Conservation (phyloP, 768 basidiomycete species). For the Cubamyces sp. region DNA sequence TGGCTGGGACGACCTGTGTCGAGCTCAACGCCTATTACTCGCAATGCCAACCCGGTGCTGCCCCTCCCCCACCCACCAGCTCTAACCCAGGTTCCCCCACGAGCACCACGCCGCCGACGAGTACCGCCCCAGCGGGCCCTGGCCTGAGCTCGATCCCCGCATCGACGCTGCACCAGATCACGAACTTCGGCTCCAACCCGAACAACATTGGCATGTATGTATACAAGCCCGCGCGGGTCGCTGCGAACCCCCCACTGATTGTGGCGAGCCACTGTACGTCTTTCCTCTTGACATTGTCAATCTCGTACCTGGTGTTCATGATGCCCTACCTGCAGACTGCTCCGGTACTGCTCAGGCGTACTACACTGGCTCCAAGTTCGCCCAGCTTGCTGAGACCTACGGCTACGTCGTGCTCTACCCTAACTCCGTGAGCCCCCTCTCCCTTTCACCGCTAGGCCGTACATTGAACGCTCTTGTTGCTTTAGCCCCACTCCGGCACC, state of each 20-base stretch:
- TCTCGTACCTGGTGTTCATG: background rate
- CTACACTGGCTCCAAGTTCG: conserved; percentile 52
- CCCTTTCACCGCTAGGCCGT: background rate
- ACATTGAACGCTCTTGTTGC: background rate
- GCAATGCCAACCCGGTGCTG: conserved; percentile 44
- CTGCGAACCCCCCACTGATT: conserved; percentile 46
- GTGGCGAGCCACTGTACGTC: conserved; percentile 44
- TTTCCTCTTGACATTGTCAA: background rate
- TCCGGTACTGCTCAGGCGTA: conserved; percentile 54
- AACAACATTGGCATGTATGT: conserved; percentile 54
- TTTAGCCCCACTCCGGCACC: conserved; percentile 21
- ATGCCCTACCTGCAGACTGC: conserved; percentile 37
- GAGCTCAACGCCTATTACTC: conserved; percentile 45
- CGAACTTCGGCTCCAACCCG: conserved; percentile 56
- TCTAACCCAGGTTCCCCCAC: background rate
- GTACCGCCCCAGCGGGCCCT: conserved; percentile 14
- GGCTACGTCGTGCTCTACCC: conserved; percentile 55
- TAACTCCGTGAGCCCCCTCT: conserved; percentile 24
- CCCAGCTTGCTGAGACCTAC: conserved; percentile 50
- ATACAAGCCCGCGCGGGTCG: conserved; percentile 36
- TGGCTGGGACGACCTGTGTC: conserved; percentile 43
- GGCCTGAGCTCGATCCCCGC: conserved; percentile 24
- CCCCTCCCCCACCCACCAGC: background rate
- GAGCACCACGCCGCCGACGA: conserved; percentile 14
- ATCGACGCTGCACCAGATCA: conserved; percentile 38